phyloP scores from a whole-genome alignment of 2,329 filamentous ascomycete genomes.

The Stagonosporopsis rhizophila region DNA sequence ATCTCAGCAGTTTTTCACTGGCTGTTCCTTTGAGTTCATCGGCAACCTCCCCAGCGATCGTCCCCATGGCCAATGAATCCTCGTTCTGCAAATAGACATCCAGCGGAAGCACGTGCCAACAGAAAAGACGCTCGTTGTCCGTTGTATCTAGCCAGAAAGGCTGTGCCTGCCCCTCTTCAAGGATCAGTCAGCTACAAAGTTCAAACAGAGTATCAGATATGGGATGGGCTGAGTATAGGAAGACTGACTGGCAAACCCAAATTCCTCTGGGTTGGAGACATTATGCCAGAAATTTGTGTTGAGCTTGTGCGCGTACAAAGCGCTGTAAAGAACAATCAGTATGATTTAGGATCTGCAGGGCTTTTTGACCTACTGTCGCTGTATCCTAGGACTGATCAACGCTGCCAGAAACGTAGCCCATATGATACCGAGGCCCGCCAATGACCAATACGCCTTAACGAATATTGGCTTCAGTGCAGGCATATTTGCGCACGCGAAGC shows the following conservation, averaged over 20 bases:
- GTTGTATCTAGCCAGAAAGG: constrained; percentile 79
- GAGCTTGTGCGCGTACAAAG: constrained; percentile 83
- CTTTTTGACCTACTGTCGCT: constrained; percentile 72
- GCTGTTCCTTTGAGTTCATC: constrained; percentile 57
- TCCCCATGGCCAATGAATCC: constrained; percentile 55
- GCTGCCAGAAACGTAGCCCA: constrained; percentile 73
- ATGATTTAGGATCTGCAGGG: background rate
- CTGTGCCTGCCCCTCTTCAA: constrained; percentile 80
- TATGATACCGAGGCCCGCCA: constrained; percentile 63
- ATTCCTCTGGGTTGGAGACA: constrained; percentile 77
- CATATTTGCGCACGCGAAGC: constrained; percentile 27
- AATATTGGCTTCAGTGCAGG: constrained; percentile 36
- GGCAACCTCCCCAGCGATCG: constrained; percentile 49
- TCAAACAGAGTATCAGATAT: background rate
- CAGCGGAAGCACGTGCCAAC: constrained; percentile 88
- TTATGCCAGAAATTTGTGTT: constrained; percentile 76
- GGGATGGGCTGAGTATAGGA: no score
- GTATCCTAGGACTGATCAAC: constrained; percentile 72
- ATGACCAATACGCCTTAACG: constrained; percentile 48
- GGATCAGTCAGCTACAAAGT: constrained; percentile 5
- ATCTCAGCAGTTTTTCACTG: constrained; percentile 59
- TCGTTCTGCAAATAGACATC: constrained; percentile 78
- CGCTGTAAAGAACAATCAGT: constrained; percentile 57
- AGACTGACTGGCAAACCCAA: constrained; percentile 79
- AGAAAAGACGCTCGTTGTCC: constrained; percentile 80